phyloP scores from a whole-genome alignment of 192 early-diverging fungal genomes.

The Kickxella alabastrina region DNA sequence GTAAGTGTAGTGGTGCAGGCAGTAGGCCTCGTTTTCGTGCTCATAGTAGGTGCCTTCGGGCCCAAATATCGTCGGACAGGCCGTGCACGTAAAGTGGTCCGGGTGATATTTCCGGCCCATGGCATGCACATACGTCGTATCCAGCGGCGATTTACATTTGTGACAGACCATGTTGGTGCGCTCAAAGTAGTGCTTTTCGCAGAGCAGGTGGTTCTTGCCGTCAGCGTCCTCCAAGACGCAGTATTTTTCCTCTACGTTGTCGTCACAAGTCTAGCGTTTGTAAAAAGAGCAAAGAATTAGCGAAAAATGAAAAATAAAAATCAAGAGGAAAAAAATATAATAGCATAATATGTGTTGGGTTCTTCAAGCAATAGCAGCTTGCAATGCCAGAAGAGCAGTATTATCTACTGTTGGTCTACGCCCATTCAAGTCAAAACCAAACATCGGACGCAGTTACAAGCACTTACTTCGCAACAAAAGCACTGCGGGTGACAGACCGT shows the following conservation, averaged over 20 bases:
- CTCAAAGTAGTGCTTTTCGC: conserved; percentile 44
- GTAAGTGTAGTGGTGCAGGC: conserved; percentile 91
- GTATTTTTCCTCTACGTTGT: conserved; percentile 38
- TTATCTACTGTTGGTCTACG: too few relatives aligned
- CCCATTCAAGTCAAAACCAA: too few relatives aligned
- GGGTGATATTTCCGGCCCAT: conserved; percentile 92
- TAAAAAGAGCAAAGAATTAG: background rate
- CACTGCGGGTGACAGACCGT: conserved; percentile 90
- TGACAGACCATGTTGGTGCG: conserved; percentile 49
- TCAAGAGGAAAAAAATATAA: background rate
- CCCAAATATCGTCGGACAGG: conserved; percentile 88
- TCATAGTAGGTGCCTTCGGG: conserved; percentile 97
- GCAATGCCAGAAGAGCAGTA: background rate
- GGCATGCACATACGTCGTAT: conserved; percentile 89
- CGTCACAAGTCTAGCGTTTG: conserved; percentile 27
- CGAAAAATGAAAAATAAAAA: too few relatives aligned
- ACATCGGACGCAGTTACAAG: too few relatives aligned
- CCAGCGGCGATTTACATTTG: conserved; percentile 82
- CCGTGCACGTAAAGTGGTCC: conserved; percentile 95
- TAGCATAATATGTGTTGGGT: background rate
- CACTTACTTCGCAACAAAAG: conserved; percentile 89
- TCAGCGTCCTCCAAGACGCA: conserved; percentile 36
- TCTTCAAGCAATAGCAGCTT: conserved; percentile 10
- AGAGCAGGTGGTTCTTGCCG: conserved; percentile 33
- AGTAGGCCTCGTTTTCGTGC: conserved; percentile 88